Percentiles rank a stretch among this genome's conserved stretches.
phyloP scores from a whole-genome alignment of 176 grass and related monocot genomes.

The Carex kokanica region DNA sequence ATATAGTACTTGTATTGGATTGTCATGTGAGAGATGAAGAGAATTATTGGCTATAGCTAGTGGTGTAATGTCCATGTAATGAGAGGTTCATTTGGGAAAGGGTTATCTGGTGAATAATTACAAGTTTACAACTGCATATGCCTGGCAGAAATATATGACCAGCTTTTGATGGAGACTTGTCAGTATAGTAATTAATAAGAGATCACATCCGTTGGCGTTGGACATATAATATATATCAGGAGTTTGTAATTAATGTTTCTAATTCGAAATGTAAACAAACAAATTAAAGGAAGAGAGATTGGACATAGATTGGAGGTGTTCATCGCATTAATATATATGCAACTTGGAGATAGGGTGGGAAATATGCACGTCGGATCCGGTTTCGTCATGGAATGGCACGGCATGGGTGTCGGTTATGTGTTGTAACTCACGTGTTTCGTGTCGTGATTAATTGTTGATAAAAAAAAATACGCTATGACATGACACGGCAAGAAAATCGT shows the following conservation, averaged over 20 bases:
- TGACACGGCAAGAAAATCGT: too few species aligned
- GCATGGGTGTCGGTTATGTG: too few species aligned
- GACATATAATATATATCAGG: not conserved
- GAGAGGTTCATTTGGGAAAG: constrained; percentile 40
- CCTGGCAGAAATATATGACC: not conserved
- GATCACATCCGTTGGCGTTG: not conserved
- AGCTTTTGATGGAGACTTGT: constrained; percentile 8
- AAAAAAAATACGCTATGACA: too few species aligned
- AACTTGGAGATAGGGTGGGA: not conserved
- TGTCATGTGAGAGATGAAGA: constrained; percentile 13
- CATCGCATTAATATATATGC: not conserved
- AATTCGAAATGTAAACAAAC: not conserved
- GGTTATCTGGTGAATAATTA: constrained; percentile 58
- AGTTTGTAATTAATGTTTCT: not conserved
- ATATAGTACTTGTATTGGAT: constrained; percentile 6
- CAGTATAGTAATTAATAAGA: not conserved
- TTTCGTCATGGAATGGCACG: too few species aligned
- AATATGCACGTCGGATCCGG: too few species aligned
- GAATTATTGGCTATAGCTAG: not conserved
- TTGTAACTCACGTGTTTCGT: too few species aligned
- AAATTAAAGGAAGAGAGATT: not conserved
- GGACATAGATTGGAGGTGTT: not conserved
- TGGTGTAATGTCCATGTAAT: not conserved
- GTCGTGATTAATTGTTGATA: too few species aligned
- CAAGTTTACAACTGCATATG: too few species aligned